Evolutionary conservation across 371 early-diverging fungal species (phyloP).

Genomic region (Ordospora colligata): DNA sequence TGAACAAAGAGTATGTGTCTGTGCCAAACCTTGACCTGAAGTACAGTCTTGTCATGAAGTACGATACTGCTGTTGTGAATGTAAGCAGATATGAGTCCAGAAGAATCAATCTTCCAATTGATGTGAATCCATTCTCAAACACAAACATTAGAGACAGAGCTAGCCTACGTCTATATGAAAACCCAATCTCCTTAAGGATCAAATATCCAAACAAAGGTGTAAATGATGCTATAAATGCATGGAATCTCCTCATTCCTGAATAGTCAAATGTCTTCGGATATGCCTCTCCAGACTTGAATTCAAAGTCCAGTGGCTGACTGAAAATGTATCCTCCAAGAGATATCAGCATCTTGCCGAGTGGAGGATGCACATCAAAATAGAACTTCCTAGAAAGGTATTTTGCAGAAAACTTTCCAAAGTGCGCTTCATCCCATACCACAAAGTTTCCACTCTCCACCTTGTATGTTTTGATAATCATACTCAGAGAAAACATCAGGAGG

Average conservation of each 20-base stretch:
- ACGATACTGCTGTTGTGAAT: slow-evolving; percentile 74
- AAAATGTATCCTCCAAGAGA: slow-evolving; percentile 77
- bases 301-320: slow-evolving; percentile 76
- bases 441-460: slow-evolving; percentile 57
- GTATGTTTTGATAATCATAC: slow-evolving; percentile 54
- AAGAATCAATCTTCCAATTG: slow-evolving; percentile 84
- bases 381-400: slow-evolving; percentile 75
- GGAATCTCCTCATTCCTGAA: slow-evolving; percentile 71
- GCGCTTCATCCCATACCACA: slow-evolving; percentile 78
- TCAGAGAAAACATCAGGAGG: slow-evolving; percentile 55
- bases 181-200: slow-evolving; percentile 70
- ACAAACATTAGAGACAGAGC: slow-evolving; percentile 71
- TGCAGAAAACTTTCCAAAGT: slow-evolving; percentile 91
- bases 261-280: slow-evolving; percentile 79
- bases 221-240: slow-evolving; percentile 68
- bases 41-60: slow-evolving; percentile 63
- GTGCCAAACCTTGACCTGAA: slow-evolving; percentile 65
- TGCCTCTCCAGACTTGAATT: slow-evolving; percentile 72
- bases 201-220: slow-evolving; percentile 82
- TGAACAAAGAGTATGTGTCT: slow-evolving; percentile 65
- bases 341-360: slow-evolving; percentile 91
- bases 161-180: slow-evolving; percentile 65
- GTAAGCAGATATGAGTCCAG: slow-evolving; percentile 90
- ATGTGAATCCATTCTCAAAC: slow-evolving; percentile 64
- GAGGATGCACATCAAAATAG: slow-evolving; percentile 98